A percentile compares a stretch with the other conserved stretches of the same genome.
Evolutionary conservation across 2,329 filamentous ascomycete species (phyloP).

Genomic region (Exophiala viscosa): DNA sequence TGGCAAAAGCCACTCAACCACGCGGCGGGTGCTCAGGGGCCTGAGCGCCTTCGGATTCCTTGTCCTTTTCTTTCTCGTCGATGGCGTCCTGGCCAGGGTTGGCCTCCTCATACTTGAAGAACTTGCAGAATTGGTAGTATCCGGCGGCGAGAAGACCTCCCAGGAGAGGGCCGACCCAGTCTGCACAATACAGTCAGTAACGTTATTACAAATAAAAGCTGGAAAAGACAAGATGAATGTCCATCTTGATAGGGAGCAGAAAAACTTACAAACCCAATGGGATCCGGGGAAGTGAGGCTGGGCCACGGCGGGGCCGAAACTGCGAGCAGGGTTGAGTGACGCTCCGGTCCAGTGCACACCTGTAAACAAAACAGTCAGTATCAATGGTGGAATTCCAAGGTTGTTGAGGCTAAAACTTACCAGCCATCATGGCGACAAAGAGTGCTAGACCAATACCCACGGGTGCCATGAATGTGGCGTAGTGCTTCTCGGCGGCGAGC

Average conservation of each 20-base stretch:
- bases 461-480: slow-evolving; percentile 66
- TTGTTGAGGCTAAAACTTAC: slow-evolving; percentile 25
- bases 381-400: neutral
- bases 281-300: slow-evolving; percentile 44
- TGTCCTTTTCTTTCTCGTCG: slow-evolving; percentile 8
- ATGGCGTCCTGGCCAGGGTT: slow-evolving; percentile 52
- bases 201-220: neutral
- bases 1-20: no score
- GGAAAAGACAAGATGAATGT: neutral
- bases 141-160: slow-evolving; percentile 45
- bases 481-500: slow-evolving; percentile 70
- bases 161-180: slow-evolving; percentile 40
- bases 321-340: slow-evolving; percentile 47
- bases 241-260: neutral
- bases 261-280: slow-evolving; percentile 34
- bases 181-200: neutral
- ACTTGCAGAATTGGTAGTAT: slow-evolving; percentile 47
- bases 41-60: neutral
- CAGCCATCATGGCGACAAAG: slow-evolving; percentile 57
- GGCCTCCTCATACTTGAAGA: slow-evolving; percentile 40
- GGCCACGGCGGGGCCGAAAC: slow-evolving; percentile 46
- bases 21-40: no score
- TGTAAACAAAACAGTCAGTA: slow-evolving; percentile 20
- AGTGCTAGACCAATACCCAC: slow-evolving; percentile 68
- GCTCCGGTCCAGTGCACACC: slow-evolving; percentile 48